Conservation (phyloP, 2,329 filamentous ascomycete genomes). For the Cladophialophora yegresii region DNA sequence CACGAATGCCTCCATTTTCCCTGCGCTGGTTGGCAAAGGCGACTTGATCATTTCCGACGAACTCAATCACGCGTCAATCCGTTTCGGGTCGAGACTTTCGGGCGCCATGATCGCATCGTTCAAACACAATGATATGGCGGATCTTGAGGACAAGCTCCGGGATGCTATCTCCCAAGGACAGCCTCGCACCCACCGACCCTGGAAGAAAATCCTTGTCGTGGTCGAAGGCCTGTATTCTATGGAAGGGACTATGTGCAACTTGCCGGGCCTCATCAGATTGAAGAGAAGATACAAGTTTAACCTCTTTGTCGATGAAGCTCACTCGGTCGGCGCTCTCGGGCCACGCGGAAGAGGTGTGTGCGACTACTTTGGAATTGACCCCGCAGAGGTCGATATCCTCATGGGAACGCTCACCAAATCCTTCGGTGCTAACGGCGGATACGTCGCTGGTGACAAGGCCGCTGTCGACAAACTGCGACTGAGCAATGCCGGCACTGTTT, state of each 20-base stretch:
- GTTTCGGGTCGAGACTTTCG: conserved; percentile 88
- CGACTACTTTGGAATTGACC: conserved; percentile 93
- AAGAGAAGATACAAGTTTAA: conserved; percentile 98
- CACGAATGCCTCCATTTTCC: conserved; percentile 91
- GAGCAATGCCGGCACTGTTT: conserved; percentile 82
- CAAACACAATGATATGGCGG: conserved; percentile 93
- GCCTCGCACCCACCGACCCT: conserved; percentile 94
- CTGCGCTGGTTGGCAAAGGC: conserved; percentile 87
- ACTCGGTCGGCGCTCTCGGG: conserved; percentile 90
- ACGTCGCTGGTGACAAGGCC: conserved; percentile 83
- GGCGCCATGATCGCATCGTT: conserved; percentile 94
- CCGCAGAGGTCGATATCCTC: conserved; percentile 84
- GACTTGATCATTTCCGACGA: conserved; percentile 95
- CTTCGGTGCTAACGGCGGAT: conserved; percentile 96
- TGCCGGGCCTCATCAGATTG: conserved; percentile 82
- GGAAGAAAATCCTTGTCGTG: conserved; percentile 98
- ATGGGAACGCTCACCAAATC: conserved; percentile 99
- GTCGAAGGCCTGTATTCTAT: conserved; percentile 98
- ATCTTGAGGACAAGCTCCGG: conserved; percentile 81
- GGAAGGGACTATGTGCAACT: conserved; percentile 98
- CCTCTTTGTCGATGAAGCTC: conserved; percentile 93
- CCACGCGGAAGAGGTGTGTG: conserved; percentile 88
- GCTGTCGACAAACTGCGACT: conserved; percentile 89
- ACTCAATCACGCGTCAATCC: conserved; percentile 96
- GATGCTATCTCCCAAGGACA: conserved; percentile 96